These are phyloP conservation scores for Schwanniomyces pseudopolymorphus DNA, from an alignment of 805 yeast genomes.

Conservation along the genomic window DNA sequence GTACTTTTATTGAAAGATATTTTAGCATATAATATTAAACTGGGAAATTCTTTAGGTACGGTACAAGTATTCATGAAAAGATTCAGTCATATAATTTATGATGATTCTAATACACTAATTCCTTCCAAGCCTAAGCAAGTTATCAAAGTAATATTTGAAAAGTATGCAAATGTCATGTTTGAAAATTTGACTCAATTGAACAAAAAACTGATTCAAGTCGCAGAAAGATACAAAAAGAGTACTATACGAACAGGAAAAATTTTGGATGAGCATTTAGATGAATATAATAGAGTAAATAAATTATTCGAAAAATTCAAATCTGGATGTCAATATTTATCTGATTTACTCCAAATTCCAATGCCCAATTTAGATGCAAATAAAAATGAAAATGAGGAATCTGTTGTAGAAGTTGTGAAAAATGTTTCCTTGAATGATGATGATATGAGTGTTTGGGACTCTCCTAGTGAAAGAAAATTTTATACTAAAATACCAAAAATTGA, in stretches of 20 bases:
- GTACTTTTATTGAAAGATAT: conserved; percentile 28
- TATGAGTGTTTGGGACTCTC: conserved; percentile 58
- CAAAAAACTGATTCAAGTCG: conserved; percentile 31
- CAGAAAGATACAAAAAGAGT: conserved; percentile 47
- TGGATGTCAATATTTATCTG: conserved; percentile 45
- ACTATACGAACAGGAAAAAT: conserved; percentile 68
- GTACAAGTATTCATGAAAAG: conserved; percentile 52
- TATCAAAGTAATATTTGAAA: conserved; percentile 37
- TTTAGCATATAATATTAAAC: conserved; percentile 24
- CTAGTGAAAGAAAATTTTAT: conserved; percentile 65
- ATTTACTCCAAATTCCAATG: conserved; percentile 27
- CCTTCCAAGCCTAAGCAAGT: conserved; percentile 20
- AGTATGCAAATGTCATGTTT: conserved; percentile 45
- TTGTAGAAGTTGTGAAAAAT: conserved; percentile 22
- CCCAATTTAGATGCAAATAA: conserved; percentile 18
- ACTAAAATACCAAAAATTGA: conserved; percentile 47
- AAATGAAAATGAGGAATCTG: conserved; percentile 10
- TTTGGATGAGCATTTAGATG: conserved; percentile 42
- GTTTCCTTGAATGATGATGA: conserved; percentile 24
- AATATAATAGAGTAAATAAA: conserved; percentile 28
- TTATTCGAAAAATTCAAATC: conserved; percentile 44
- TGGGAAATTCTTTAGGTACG: conserved; percentile 32
- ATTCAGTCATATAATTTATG: conserved; percentile 34
- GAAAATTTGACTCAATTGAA: conserved; percentile 34
- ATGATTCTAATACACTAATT: conserved; percentile 25